phyloP scores from a whole-genome alignment of 768 basidiomycete genomes.

The Ephemerocybe angulata region DNA sequence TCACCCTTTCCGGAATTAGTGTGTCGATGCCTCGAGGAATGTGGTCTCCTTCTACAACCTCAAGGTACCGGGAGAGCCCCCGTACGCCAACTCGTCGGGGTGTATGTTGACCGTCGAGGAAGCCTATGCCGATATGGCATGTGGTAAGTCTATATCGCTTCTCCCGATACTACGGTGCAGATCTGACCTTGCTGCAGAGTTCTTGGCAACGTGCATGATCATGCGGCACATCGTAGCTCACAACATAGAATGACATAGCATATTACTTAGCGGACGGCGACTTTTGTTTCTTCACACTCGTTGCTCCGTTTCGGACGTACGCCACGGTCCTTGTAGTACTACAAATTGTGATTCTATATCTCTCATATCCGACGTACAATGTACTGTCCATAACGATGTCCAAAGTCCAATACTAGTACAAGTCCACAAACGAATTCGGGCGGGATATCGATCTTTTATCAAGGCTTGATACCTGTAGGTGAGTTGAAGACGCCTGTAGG shows the following conservation, averaged over 20 bases:
- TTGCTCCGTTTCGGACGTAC: too few relatives aligned
- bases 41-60: conserved; percentile 60
- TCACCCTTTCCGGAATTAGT: conserved; percentile 33
- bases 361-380: too few relatives aligned
- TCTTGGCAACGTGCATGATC: conserved; percentile 58
- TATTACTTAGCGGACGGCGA: too few relatives aligned
- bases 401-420: too few relatives aligned
- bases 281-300: too few relatives aligned
- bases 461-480: conserved; percentile 13
- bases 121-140: conserved; percentile 49
- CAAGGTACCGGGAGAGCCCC: conserved; percentile 51
- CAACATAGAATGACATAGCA: conserved; percentile 8
- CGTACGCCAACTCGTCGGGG: conserved; percentile 52
- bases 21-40: conserved; percentile 47
- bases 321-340: too few relatives aligned
- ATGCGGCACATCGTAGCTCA: conserved; percentile 59
- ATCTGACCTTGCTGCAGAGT: conserved; percentile 34
- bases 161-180: too few relatives aligned
- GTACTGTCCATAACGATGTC: too few relatives aligned
- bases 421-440: too few relatives aligned
- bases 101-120: conserved; percentile 65
- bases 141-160: conserved; percentile 38
- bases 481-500: conserved; percentile 27
- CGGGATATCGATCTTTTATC: too few relatives aligned
- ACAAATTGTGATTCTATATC: too few relatives aligned